Evolutionary conservation across 2,329 filamentous ascomycete genomes (phyloP), one percentile per base, ranked within the genome.

Genomic region (Colletotrichum camelliae): DNA sequence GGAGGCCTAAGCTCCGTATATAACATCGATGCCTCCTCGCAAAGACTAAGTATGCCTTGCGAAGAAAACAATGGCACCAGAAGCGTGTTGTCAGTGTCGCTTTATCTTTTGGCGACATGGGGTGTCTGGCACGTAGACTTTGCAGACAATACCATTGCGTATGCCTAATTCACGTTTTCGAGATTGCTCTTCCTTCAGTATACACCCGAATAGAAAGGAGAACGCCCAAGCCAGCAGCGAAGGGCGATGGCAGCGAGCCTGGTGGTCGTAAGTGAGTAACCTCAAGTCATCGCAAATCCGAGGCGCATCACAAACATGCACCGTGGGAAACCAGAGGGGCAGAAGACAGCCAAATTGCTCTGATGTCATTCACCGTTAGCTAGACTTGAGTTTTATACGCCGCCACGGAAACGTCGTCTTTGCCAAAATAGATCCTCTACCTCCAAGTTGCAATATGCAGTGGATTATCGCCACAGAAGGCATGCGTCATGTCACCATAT

Each of bases 31-130:
- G 9, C 3, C 39, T 10, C 39, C 12, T 18, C 9, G 18, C 39
- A 18, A 48, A n/a, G 3, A 6, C 18, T 43, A 0, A 43, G 0
- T 7, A 4, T n/a, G 18, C 1, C 39, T 48, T 7, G 39, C 39
- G 5, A n/a, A n/a, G 39, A 48, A 48, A n/a, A 48, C 39, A 48
- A 43, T 43, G 9, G 24, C 24, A 27, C 24, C 24, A 27, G 24
- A 27, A 3, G 24, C 24, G 5, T 27, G 4, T 27, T 31, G 29
- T 8, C 29, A 31, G 29, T 31, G 18, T 48, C 43, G 5, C 12
- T n/a, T 52, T 7, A 52, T 52, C 43, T 52, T 27, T 27, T 27
- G 31, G 31, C 31, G 2, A 33, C 9, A 33, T 10, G 31, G 31
- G 7, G 43, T 52, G n/a, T 52, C 43, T 52, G 43, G 12, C n/a